Percentiles rank a stretch among this genome's conserved stretches.
These are phyloP conservation scores for Saccharum hybrid DNA, from an alignment of 202 grass and related monocot species.

Conservation along the genomic window DNA sequence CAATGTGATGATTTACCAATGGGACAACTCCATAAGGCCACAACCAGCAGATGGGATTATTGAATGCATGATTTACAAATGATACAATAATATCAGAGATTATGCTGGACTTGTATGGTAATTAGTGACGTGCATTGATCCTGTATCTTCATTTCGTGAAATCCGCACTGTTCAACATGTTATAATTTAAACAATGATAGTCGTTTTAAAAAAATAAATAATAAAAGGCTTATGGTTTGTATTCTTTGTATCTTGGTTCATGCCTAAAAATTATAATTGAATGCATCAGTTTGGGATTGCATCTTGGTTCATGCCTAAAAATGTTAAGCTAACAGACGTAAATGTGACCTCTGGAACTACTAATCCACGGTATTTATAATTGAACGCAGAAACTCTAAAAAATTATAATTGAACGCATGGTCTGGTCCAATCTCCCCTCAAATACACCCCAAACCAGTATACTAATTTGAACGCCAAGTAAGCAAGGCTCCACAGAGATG, in stretches of 20 bases:
- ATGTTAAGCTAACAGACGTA: neutral
- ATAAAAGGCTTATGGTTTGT: neutral
- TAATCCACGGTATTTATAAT: neutral
- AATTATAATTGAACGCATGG: neutral
- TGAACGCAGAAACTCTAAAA: neutral
- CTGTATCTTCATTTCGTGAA: neutral
- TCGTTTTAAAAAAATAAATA: neutral
- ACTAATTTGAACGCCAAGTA: neutral
- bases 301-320: neutral
- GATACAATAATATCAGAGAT: neutral
- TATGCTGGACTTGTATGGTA: neutral
- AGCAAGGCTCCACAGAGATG: neutral
- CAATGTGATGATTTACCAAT: neutral
- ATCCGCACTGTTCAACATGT: neutral
- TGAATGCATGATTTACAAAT: neutral
- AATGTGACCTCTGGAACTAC: neutral
- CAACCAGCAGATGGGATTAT: neutral
- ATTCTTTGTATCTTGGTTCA: no score
- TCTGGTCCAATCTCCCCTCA: neutral
- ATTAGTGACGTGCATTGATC: constrained; percentile 7
- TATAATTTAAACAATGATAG: constrained; percentile 12
- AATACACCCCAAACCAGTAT: constrained; percentile 14
- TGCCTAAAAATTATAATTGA: no score
- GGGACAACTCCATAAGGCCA: neutral
- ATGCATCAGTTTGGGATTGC: neutral